Base-by-base conservation (phyloP, 805 yeast species). In the Candida yuanshanica region DNA sequence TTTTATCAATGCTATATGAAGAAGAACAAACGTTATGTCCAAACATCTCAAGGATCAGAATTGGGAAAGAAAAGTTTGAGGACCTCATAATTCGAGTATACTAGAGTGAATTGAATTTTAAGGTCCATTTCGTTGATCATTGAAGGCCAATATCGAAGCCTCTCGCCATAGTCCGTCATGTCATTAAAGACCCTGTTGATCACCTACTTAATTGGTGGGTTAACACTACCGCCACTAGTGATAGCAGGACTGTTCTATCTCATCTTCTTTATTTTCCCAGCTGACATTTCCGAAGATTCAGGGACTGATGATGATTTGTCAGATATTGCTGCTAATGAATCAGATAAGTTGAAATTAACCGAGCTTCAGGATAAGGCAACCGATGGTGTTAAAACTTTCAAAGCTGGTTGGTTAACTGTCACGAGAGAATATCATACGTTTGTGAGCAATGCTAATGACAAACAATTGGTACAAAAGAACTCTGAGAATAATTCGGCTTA, bases 351-450 rank as follows among this genome's bases (percentile, higher is more conserved):
- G 38, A 78, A 73, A 47, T 78, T 81, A 4, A 84, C 84, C 0
- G 80, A 75, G 45, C 53, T 83, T n/a, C 80, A 81, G 42, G 90
- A 84, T 50, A 61, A 63, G 11, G 62, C 65, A 31, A 66, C 69
- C n/a, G 59, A 75, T 0, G 95, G 93, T 4, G 75, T 83, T 1
- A 77, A 78, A 20, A 74, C 87, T 0, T 72, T 62, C 50, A 76
- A 72, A 55, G 66, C 77, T 10, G 96, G 95, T 8, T 86, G 95
- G 95, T 63, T 88, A 2, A 77, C 83, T 3, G 90, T 90, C n/a
- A 84, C 95, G 0, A 80, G 78, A 45, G 91, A 84, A 49, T 85
- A 81, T 56, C 70, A 83, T 63, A 65, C 71, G 43, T 67, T 74
- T 62, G 51, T 50, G 53, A 33, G 56, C 47, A 38, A 57, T 48